Evolutionary conservation across 306 rosid genomes (phyloP).

Genomic region (Cercis canadensis): DNA sequence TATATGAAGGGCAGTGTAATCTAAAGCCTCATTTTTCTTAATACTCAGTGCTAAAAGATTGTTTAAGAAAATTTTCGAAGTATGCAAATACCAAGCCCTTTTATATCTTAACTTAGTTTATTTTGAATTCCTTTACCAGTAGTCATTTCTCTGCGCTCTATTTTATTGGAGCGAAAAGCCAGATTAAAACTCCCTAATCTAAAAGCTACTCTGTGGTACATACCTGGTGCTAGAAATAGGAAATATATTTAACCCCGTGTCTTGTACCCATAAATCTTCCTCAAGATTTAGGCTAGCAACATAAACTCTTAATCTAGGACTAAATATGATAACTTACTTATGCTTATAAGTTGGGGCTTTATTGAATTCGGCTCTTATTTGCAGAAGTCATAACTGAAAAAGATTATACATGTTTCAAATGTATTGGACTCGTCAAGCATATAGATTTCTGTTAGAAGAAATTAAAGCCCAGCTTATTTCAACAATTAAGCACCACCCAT

Average conservation of each 20-base stretch:
- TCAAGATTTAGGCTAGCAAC: too few species aligned
- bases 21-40: slow-evolving; percentile 22
- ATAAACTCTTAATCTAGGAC: too few species aligned
- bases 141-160: not conserved
- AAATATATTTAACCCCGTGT: not conserved
- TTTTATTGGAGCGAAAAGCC: not conserved
- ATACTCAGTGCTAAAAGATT: not conserved
- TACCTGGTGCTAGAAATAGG: not conserved
- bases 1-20: not conserved
- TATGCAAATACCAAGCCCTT: slow-evolving; percentile 4
- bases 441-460: too few species aligned
- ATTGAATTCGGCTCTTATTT: slow-evolving; percentile 1
- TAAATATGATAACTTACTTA: not conserved
- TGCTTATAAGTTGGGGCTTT: not conserved
- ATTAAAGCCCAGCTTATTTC: too few species aligned
- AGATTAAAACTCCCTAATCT: not conserved
- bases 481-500: too few species aligned
- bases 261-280: too few species aligned
- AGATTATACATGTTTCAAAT: not conserved
- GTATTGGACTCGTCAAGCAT: slow-evolving; percentile 5
- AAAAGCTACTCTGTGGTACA: slow-evolving; percentile 3
- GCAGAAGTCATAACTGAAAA: not conserved
- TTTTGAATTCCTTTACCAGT: not conserved
- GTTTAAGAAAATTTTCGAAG: not conserved
- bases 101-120: not conserved